Percentiles rank a stretch among this genome's conserved stretches.
phyloP scores from a whole-genome alignment of 2,329 filamentous ascomycete genomes.

The Chaetomium sp. region DNA sequence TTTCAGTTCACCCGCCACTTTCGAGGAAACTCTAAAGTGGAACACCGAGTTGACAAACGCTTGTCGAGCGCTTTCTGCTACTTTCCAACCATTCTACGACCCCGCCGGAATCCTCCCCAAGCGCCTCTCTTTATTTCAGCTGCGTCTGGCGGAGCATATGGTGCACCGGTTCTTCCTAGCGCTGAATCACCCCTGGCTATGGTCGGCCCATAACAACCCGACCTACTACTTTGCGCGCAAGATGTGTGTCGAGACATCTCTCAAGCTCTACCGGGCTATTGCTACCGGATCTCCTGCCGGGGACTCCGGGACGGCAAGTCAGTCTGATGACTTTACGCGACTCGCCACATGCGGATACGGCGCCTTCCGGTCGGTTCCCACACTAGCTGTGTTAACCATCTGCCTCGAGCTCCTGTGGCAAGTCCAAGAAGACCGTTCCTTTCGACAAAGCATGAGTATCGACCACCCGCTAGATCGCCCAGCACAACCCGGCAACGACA shows the following conservation, averaged over 20 bases:
- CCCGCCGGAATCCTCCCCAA: constrained; percentile 36
- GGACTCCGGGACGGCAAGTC: constrained; percentile 26
- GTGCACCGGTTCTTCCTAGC: constrained; percentile 53
- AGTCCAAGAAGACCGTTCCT: constrained; percentile 45
- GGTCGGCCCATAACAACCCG: constrained; percentile 48
- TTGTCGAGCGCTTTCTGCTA: constrained; percentile 41
- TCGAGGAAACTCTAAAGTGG: constrained; percentile 51
- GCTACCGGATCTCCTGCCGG: constrained; percentile 28
- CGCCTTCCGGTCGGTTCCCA: constrained; percentile 47
- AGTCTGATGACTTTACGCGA: constrained; percentile 42
- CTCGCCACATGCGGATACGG: constrained; percentile 47
- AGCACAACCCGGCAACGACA: constrained; percentile 35
- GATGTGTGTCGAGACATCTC: constrained; percentile 47
- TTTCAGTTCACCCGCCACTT: constrained; percentile 47
- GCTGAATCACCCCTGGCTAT: constrained; percentile 56
- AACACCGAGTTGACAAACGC: constrained; percentile 49
- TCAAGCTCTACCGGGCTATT: constrained; percentile 39
- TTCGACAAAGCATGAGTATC: constrained; percentile 33
- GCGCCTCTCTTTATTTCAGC: constrained; percentile 44
- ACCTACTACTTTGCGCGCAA: constrained; percentile 57
- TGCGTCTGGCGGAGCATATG: constrained; percentile 47
- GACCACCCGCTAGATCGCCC: constrained; percentile 33
- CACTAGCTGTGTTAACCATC: constrained; percentile 47
- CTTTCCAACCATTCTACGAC: constrained; percentile 38
- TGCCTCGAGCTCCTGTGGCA: constrained; percentile 51